Conservation (phyloP, 2,329 filamentous ascomycete species). For the Colletotrichum tamarilloi region DNA sequence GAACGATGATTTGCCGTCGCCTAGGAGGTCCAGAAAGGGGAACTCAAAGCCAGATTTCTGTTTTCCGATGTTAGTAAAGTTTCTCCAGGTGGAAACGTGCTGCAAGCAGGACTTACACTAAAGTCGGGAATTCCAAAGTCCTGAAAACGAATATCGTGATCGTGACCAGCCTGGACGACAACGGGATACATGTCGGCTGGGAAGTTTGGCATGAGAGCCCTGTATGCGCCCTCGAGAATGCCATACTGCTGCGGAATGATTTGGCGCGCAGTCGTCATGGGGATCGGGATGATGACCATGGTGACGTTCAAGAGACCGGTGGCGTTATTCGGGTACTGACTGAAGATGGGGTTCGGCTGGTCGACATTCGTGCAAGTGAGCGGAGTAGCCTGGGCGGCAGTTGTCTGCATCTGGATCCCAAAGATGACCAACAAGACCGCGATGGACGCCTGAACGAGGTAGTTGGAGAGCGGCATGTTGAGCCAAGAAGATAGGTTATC, state of each 20-base stretch:
- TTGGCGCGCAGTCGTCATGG: slow-evolving; percentile 55
- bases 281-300: slow-evolving; percentile 61
- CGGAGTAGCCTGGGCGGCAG: slow-evolving; percentile 10
- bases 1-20: slow-evolving; percentile 62
- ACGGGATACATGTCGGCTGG: slow-evolving; percentile 65
- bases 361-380: slow-evolving; percentile 27
- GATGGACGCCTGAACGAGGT: slow-evolving; percentile 30
- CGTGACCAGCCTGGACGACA: slow-evolving; percentile 59
- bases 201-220: slow-evolving; percentile 58
- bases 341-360: slow-evolving; percentile 57
- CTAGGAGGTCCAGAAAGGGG: slow-evolving; percentile 65
- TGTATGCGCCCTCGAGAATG: slow-evolving; percentile 62
- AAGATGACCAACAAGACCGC: slow-evolving; percentile 26
- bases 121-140: slow-evolving; percentile 57
- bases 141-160: slow-evolving; percentile 61
- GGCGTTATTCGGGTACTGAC: slow-evolving; percentile 56
- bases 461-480: slow-evolving; percentile 28
- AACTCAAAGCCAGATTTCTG: slow-evolving; percentile 64
- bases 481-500: slow-evolving; percentile 16
- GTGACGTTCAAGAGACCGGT: slow-evolving; percentile 67
- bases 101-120: slow-evolving; percentile 49
- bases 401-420: slow-evolving; percentile 23
- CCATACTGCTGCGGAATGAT: slow-evolving; percentile 60
- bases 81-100: slow-evolving; percentile 30
- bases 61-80: neutral